phyloP scores from a whole-genome alignment of 2,329 filamentous ascomycete genomes.

The Metarhizium rileyi region DNA sequence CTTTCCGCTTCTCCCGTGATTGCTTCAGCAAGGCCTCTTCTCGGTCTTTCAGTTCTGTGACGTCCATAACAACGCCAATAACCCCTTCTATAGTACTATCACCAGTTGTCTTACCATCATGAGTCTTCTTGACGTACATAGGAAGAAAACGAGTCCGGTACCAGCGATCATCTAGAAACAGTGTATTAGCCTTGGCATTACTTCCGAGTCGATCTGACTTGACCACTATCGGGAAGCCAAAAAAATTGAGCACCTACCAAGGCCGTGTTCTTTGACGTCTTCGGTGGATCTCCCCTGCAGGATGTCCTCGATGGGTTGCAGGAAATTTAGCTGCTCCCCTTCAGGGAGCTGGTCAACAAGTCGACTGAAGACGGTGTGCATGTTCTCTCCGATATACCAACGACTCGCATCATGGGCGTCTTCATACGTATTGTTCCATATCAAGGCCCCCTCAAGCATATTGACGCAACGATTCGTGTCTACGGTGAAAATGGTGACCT shows the following conservation, averaged over 20 bases:
- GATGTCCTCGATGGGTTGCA: slow-evolving; percentile 53
- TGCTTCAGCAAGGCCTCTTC: slow-evolving; percentile 54
- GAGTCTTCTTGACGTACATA: slow-evolving; percentile 45
- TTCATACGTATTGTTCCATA: slow-evolving; percentile 38
- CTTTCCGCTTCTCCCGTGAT: slow-evolving; percentile 57
- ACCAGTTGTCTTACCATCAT: slow-evolving; percentile 34
- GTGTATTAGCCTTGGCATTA: not conserved
- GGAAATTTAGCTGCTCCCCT: slow-evolving; percentile 38
- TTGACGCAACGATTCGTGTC: slow-evolving; percentile 52
- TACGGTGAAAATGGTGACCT: slow-evolving; percentile 67
- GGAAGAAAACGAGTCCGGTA: slow-evolving; percentile 65
- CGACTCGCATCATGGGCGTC: slow-evolving; percentile 28
- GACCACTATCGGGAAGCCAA: no score
- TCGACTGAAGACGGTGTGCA: slow-evolving; percentile 54
- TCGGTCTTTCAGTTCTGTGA: slow-evolving; percentile 60
- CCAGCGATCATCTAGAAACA: slow-evolving; percentile 46
- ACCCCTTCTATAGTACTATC: slow-evolving; percentile 56
- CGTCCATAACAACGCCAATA: slow-evolving; percentile 71
- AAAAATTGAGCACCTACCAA: slow-evolving; percentile 27
- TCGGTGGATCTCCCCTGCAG: slow-evolving; percentile 50
- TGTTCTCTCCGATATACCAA: slow-evolving; percentile 49
- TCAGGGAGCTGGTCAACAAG: slow-evolving; percentile 33
- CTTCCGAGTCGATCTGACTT: not conserved
- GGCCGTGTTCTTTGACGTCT: slow-evolving; percentile 54
- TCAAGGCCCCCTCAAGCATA: slow-evolving; percentile 59